phyloP scores from a whole-genome alignment of 2,329 filamentous ascomycete genomes.

The Microascus cirrosus region DNA sequence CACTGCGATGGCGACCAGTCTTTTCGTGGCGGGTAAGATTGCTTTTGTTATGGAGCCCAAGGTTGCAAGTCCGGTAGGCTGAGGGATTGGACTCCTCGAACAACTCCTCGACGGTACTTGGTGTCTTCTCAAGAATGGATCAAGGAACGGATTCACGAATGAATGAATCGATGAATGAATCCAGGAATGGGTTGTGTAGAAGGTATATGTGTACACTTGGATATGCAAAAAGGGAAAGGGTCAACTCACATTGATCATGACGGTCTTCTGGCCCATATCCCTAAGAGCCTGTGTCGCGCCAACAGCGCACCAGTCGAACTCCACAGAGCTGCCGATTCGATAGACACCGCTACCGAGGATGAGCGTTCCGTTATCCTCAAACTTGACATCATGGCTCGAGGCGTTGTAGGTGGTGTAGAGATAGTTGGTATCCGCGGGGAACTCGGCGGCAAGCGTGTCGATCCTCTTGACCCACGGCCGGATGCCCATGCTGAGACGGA shows the following conservation, averaged over 20 bases:
- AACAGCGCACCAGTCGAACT: constrained; percentile 98
- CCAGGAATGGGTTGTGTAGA: too few species aligned
- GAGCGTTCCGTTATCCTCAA: constrained; percentile 83
- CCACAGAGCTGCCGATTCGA: constrained; percentile 92
- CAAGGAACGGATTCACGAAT: not conserved
- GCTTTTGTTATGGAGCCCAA: not conserved
- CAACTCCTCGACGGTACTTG: not conserved
- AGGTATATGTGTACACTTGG: too few species aligned
- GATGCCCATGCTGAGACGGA: constrained; percentile 77
- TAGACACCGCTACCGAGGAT: constrained; percentile 93
- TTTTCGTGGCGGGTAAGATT: not conserved
- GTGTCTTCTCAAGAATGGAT: not conserved
- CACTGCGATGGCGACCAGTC: not conserved
- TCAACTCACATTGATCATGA: constrained; percentile 73
- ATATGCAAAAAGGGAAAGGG: not conserved
- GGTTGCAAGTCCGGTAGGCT: not conserved
- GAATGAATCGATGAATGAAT: too few species aligned
- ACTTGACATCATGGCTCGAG: constrained; percentile 81
- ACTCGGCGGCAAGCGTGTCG: constrained; percentile 92
- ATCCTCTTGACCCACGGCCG: constrained; percentile 90
- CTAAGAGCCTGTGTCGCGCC: constrained; percentile 76
- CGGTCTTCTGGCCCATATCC: constrained; percentile 87
- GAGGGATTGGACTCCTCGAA: not conserved
- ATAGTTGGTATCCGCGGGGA: constrained; percentile 91
- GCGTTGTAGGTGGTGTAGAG: constrained; percentile 98